Base-by-base conservation (phyloP, 2,329 filamentous ascomycete genomes). In the Aspergillus terreus region DNA sequence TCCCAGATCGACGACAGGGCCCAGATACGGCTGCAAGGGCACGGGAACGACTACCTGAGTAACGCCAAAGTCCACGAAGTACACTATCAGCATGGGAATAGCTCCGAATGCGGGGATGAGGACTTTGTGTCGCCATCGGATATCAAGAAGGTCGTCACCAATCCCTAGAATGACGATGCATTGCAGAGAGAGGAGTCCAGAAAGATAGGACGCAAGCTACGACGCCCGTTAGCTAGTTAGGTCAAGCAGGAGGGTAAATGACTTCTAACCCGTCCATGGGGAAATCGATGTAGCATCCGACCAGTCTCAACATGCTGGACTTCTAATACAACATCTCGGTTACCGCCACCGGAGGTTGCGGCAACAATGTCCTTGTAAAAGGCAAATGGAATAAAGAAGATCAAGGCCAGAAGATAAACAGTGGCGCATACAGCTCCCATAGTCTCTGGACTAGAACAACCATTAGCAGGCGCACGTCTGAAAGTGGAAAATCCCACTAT, bases 361-460 rank as follows among this genome's bases (percentile, higher is more conserved):
- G 90, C 89, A 23, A 96, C 92, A 59, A 99, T 95, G 69, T 97
- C 92, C 74, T 96, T 95, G 78, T 96, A 97, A 71, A 99, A 97
- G 1, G 92, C 89, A 72, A 96, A 96, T 0, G 94, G 94, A 52
- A 97, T 91, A 70, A 99, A 99, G 56, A 90, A 76, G 60, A 97
- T 95, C 59, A 97, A 81, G 46, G 85, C 82, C 58, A 99, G 80
- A 41, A 99, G 80, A 73, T 97, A 97, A 23, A 97, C 91, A 59
- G 94, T 83, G 7, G 92, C 94, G 67, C 90, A 95, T 23, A 99
- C 82, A 52, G 90, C 90, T 27, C 94, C 94, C 92, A 99, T 96
- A 60, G 89, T 92, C 73, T 99, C 94, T 19, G 94, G 94, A 63
- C 84, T 87, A 56, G 23, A 42, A 27, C 25, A 55, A 47, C 19